A percentile compares a stretch with the other conserved stretches of the same genome.
phyloP scores from a whole-genome alignment of 805 yeast species.

The Candida xiaguanensis region DNA sequence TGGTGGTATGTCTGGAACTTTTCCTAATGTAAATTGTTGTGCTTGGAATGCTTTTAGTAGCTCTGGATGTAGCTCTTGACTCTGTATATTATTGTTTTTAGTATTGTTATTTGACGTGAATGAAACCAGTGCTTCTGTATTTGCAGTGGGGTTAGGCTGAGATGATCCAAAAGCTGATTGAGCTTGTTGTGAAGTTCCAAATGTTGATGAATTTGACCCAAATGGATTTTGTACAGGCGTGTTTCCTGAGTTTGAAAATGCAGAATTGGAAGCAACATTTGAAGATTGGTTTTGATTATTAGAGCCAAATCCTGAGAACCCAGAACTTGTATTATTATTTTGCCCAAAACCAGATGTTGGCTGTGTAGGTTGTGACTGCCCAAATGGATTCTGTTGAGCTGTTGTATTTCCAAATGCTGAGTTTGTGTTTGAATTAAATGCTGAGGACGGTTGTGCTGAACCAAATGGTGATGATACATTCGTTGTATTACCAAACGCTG shows the following conservation, averaged over 20 bases:
- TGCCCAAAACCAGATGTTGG: slow-evolving; percentile 14
- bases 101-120: background rate
- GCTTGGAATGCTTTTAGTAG: slow-evolving; percentile 48
- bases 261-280: slow-evolving; percentile 5
- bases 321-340: slow-evolving; percentile 2
- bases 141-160: slow-evolving; percentile 1
- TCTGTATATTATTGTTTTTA: background rate
- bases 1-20: slow-evolving; percentile 71
- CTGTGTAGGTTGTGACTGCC: slow-evolving; percentile 2
- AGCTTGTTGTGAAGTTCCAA: slow-evolving; percentile 14
- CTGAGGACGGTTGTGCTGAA: slow-evolving; percentile 1
- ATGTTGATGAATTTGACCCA: slow-evolving; percentile 11
- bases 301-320: slow-evolving; percentile 13
- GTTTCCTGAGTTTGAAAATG: background rate
- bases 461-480: slow-evolving; percentile 5
- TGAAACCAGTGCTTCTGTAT: background rate
- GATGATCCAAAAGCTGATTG: slow-evolving; percentile 1
- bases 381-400: background rate
- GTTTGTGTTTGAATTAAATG: background rate
- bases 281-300: slow-evolving; percentile 7
- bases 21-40: slow-evolving; percentile 50
- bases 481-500: slow-evolving; percentile 6
- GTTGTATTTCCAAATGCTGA: background rate
- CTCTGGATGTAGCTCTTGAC: slow-evolving; percentile 35
- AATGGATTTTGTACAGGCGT: slow-evolving; percentile 1